A percentile compares a stretch with the other conserved stretches of the same genome.
phyloP scores from a whole-genome alignment of 331 rosid genomes.

The Pyrus hybrid region DNA sequence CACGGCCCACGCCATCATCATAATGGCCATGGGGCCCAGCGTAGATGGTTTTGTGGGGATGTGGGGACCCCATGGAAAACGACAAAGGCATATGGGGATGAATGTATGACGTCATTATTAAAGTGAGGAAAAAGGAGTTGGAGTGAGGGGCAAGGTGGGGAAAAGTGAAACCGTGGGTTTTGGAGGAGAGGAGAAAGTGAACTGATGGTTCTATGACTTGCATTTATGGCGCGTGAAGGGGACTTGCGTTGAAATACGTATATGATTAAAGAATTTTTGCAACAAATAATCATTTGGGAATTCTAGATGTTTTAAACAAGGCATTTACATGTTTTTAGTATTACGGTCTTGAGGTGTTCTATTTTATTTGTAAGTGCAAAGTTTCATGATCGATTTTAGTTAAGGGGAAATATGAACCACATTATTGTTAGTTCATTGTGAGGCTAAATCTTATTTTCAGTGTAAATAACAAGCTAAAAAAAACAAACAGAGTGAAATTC shows the following conservation, averaged over 20 bases:
- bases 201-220: background rate
- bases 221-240: conserved; percentile 25
- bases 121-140: background rate
- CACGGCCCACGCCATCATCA: conserved; percentile 17
- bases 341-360: no score
- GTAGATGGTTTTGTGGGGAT: background rate
- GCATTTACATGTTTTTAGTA: no score
- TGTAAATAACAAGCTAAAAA: no score
- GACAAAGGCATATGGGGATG: conserved; percentile 46
- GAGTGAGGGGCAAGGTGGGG: conserved; percentile 35
- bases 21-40: conserved; percentile 12
- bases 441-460: accelerated
- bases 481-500: no score
- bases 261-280: no score
- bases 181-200: conserved; percentile 1
- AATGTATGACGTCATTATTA: background rate
- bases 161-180: conserved; percentile 57
- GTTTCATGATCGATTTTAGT: accelerated
- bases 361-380: accelerated
- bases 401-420: no score
- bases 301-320: no score
- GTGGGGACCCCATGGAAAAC: conserved; percentile 32
- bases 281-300: no score
- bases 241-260: background rate
- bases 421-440: accelerated